Evolutionary conservation across 1,284 basidiomycete genomes (phyloP).

Genomic region (Ganoderma multipileum): DNA sequence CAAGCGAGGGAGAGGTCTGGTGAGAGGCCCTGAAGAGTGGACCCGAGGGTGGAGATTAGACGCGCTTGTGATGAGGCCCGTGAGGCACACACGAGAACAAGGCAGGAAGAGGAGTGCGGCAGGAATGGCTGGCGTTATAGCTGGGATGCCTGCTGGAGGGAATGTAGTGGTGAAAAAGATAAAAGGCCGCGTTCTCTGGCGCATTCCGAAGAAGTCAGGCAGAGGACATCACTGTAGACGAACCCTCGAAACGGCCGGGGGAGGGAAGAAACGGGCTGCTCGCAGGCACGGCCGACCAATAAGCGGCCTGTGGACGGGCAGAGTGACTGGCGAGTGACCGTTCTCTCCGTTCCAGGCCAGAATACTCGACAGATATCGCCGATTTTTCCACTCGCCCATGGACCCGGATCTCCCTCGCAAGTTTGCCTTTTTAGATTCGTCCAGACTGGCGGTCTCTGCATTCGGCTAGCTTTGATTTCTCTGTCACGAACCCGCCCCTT

Average conservation of each 20-base stretch:
- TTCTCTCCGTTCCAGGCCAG: slow-evolving; percentile 17
- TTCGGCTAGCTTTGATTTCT: slow-evolving; percentile 39
- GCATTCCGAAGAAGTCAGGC: slow-evolving; percentile 24
- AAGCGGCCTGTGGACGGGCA: slow-evolving; percentile 4
- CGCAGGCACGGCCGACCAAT: slow-evolving; percentile 15
- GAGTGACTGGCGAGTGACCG: slow-evolving; percentile 9
- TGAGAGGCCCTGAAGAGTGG: slow-evolving; percentile 5
- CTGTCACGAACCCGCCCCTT: slow-evolving; percentile 20
- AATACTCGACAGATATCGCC: slow-evolving; percentile 21
- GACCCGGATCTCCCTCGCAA: slow-evolving; percentile 37
- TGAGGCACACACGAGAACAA: slow-evolving; percentile 1
- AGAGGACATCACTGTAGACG: slow-evolving; percentile 16
- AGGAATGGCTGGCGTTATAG: slow-evolving; percentile 18
- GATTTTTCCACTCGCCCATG: slow-evolving; percentile 29
- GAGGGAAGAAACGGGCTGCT: slow-evolving; percentile 11
- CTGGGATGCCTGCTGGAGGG: not conserved
- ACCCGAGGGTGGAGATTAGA: slow-evolving; percentile 13
- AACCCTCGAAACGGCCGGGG: slow-evolving; percentile 22
- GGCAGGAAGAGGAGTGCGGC: slow-evolving; percentile 2
- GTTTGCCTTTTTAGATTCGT: slow-evolving; percentile 43
- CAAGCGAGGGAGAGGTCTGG: not conserved
- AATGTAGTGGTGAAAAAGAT: slow-evolving; percentile 15
- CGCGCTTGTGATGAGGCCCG: slow-evolving; percentile 12
- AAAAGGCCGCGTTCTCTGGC: slow-evolving; percentile 26
- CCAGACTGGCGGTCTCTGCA: slow-evolving; percentile 39